Conservation (phyloP, 2,329 filamentous ascomycete species). For the Trichoderma sp. region DNA sequence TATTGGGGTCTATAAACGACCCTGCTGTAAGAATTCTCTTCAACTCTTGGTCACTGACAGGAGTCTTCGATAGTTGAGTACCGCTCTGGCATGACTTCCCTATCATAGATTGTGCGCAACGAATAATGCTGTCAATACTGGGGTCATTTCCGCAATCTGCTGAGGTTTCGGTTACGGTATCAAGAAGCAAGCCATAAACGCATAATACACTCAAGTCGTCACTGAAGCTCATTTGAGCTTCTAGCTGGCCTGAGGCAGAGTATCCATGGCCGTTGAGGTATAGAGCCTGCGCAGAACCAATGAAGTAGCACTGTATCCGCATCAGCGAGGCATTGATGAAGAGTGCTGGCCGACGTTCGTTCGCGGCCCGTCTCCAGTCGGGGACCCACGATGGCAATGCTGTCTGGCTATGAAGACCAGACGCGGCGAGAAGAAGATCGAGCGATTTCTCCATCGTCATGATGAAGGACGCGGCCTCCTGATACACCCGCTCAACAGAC, state of each 20-base stretch:
- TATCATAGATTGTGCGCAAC: not conserved
- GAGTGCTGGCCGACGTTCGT: not conserved
- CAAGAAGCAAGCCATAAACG: not conserved
- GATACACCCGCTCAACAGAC: not conserved
- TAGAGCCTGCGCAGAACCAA: not conserved
- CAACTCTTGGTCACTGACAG: not conserved
- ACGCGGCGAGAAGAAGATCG: slow-evolving; percentile 1
- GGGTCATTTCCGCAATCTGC: not conserved
- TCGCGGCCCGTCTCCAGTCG: slow-evolving; percentile 3
- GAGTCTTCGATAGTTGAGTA: not conserved
- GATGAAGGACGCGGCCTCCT: not conserved
- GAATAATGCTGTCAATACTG: not conserved
- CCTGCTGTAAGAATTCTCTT: not conserved
- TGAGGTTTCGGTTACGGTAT: not conserved
- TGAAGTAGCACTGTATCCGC: not conserved
- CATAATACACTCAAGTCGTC: not conserved
- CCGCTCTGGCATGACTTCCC: not conserved
- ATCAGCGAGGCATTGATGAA: not conserved
- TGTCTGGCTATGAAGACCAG: not conserved
- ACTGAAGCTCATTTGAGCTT: not conserved
- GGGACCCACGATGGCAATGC: not conserved
- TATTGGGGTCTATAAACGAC: not conserved
- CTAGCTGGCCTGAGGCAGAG: not conserved
- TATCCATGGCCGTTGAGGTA: not conserved
- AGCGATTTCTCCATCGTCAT: not conserved